phyloP scores from a whole-genome alignment of 331 rosid genomes.

The Telfairia occidentalis region DNA sequence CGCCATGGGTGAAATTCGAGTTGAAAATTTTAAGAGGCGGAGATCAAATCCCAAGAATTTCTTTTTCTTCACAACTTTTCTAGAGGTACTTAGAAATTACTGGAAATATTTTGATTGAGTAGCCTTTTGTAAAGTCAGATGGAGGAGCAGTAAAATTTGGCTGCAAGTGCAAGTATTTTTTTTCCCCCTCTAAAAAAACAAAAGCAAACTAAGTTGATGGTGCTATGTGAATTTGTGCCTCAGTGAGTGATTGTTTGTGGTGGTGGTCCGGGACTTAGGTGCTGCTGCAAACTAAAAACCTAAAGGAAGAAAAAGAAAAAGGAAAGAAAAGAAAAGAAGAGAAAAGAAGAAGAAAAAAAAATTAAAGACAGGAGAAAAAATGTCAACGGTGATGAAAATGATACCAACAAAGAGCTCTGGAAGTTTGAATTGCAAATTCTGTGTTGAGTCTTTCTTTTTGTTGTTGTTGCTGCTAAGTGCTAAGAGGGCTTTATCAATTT shows the following conservation, averaged over 20 bases:
- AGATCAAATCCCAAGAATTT: conserved; percentile 39
- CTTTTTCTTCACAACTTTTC: conserved; percentile 34
- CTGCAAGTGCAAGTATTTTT: conserved; percentile 39
- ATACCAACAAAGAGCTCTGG: conserved; percentile 31
- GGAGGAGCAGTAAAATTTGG: conserved; percentile 33
- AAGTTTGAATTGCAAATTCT: conserved; percentile 23
- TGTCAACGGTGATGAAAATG: conserved; percentile 53
- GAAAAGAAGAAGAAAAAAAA: conserved; percentile 11
- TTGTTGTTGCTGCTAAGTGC: conserved; percentile 4
- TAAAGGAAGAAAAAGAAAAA: conserved; percentile 30
- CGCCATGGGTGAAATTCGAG: conserved; percentile 12
- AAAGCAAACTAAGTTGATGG: conserved; percentile 39
- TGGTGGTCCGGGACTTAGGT: conserved; percentile 69
- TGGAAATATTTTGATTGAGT: conserved; percentile 28
- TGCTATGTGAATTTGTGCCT: conserved; percentile 37
- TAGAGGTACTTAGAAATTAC: conserved; percentile 17
- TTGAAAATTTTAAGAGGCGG: too few relatives aligned
- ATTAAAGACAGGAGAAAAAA: conserved; percentile 15
- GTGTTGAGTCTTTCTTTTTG: conserved; percentile 30
- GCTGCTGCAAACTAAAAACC: conserved; percentile 18
- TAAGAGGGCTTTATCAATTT: conserved; percentile 39
- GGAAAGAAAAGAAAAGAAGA: conserved; percentile 22
- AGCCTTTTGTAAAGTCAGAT: conserved; percentile 49
- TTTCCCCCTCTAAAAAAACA: conserved; percentile 1
- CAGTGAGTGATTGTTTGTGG: conserved; percentile 24